Conservation (phyloP, 1,284 basidiomycete species). For the Puccinia novopanici region DNA sequence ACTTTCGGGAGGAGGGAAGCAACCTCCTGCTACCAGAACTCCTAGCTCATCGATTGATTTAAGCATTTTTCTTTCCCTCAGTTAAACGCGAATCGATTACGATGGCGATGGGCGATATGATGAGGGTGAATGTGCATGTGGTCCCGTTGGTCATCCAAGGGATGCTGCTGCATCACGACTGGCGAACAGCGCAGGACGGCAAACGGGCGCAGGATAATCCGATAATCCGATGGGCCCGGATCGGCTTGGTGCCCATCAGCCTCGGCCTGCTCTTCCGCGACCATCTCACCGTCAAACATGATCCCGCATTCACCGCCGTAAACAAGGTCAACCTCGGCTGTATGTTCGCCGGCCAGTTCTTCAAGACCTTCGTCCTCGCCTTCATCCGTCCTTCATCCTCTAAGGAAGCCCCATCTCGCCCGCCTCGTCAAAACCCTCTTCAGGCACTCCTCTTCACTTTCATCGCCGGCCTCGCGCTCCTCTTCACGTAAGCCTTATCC, state of each 20-base stretch:
- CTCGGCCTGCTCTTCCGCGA: background rate
- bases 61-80: background rate
- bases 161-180: background rate
- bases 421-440: background rate
- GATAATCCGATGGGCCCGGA: background rate
- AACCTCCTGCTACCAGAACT: no score
- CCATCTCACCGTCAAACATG: background rate
- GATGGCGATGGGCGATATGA: background rate
- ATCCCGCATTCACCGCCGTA: background rate
- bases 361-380: background rate
- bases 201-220: background rate
- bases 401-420: background rate
- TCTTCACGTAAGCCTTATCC: background rate
- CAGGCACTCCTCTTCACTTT: background rate
- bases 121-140: background rate
- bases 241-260: background rate
- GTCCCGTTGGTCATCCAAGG: background rate
- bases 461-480: background rate
- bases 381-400: background rate
- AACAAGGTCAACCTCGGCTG: background rate
- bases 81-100: background rate
- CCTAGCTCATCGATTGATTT: no score
- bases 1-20: no score
- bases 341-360: background rate
- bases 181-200: background rate